A percentile compares a stretch with the other conserved stretches of the same genome.
Evolutionary conservation across 768 basidiomycete species (phyloP).

Genomic region (Flagelloscypha sp.): DNA sequence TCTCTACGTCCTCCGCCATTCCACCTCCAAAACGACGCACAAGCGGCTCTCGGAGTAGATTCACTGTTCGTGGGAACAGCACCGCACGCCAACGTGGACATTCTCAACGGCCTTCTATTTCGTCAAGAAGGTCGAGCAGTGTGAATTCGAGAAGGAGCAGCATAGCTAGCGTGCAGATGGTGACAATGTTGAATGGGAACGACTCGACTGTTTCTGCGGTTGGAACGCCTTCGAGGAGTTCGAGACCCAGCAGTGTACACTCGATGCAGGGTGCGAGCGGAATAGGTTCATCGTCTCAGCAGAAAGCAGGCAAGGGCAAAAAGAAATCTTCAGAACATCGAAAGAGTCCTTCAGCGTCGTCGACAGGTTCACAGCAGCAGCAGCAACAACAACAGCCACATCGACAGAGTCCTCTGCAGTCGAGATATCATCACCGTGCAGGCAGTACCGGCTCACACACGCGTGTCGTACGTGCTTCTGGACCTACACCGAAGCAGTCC

Average conservation of each 20-base stretch:
- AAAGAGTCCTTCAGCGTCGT: conserved; percentile 72
- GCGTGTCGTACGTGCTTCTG: conserved; percentile 46
- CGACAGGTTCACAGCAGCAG: conserved; percentile 62
- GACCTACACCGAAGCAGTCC: conserved; percentile 71
- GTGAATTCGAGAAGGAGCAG: conserved; percentile 76
- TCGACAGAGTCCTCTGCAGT: too few relatives aligned
- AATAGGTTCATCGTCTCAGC: too few relatives aligned
- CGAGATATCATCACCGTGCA: conserved; percentile 45
- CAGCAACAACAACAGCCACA: too few relatives aligned
- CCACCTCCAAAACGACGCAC: conserved; percentile 14
- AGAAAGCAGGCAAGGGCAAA: too few relatives aligned
- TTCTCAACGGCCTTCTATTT: conserved; percentile 62
- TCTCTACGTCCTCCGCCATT: too few relatives aligned
- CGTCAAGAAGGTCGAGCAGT: conserved; percentile 84
- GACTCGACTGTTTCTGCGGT: too few relatives aligned
- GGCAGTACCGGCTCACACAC: conserved; percentile 53
- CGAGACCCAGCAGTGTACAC: too few relatives aligned
- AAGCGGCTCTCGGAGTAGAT: conserved; percentile 15
- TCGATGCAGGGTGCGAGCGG: too few relatives aligned
- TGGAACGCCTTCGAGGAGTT: too few relatives aligned
- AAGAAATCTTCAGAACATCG: conserved; percentile 54
- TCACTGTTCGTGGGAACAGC: not conserved
- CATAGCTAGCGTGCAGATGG: conserved; percentile 40
- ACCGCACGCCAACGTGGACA: too few relatives aligned
- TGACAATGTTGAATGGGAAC: too few relatives aligned